phyloP scores from a whole-genome alignment of 179 eudicot genomes.

The Spinacia oleracea region DNA sequence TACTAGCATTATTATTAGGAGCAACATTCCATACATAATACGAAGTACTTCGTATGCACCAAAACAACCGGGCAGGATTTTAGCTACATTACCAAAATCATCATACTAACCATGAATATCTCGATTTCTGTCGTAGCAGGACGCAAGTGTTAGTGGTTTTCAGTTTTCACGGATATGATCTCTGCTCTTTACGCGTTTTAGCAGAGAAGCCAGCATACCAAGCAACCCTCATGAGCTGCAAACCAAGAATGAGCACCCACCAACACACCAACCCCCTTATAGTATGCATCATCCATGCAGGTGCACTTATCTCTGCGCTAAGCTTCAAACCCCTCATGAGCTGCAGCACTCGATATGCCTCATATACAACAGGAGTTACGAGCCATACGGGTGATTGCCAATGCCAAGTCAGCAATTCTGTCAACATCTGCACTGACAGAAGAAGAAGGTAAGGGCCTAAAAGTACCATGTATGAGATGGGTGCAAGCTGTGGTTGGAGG shows the following conservation, averaged over 20 bases:
- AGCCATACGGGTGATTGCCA: slow-evolving; percentile 98
- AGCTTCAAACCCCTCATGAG: slow-evolving; percentile 94
- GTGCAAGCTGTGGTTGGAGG: slow-evolving; percentile 65
- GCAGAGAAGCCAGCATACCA: slow-evolving; percentile 95
- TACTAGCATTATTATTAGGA: neutral
- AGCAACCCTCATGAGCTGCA: slow-evolving; percentile 99
- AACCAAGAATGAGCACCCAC: slow-evolving; percentile 89
- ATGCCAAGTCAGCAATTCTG: slow-evolving; percentile 90
- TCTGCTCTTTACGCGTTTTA: slow-evolving; percentile 34
- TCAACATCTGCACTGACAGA: slow-evolving; percentile 73
- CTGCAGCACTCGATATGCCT: slow-evolving; percentile 83
- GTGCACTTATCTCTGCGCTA: slow-evolving; percentile 70
- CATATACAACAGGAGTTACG: slow-evolving; percentile 84
- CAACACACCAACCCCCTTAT: slow-evolving; percentile 88
- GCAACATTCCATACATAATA: neutral
- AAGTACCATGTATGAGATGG: slow-evolving; percentile 63
- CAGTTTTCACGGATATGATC: slow-evolving; percentile 22
- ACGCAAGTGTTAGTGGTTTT: neutral
- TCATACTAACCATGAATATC: neutral
- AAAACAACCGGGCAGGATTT: neutral
- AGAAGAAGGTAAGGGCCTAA: slow-evolving; percentile 90
- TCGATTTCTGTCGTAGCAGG: neutral
- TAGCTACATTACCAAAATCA: neutral
- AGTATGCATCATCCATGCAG: slow-evolving; percentile 69
- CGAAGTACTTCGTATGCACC: neutral